These are phyloP conservation scores for Trichosporon sp. DNA, from an alignment of 1,284 basidiomycete genomes.

Conservation along the genomic window DNA sequence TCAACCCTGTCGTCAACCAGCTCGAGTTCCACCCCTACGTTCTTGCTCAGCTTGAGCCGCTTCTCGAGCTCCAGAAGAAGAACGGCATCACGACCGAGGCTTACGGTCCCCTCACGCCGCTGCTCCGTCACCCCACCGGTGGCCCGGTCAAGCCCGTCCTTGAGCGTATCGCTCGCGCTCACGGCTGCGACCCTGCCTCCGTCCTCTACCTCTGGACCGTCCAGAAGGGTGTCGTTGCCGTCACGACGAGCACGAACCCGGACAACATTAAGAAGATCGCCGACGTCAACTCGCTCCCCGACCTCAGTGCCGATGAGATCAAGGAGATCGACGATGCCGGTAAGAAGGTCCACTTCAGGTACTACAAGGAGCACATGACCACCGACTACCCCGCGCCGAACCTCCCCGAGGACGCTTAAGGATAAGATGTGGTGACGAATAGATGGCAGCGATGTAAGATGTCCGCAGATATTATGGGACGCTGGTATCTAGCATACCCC, in stretches of 20 bases:
- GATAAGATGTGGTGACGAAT: too few relatives aligned
- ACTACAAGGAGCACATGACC: conserved; percentile 53
- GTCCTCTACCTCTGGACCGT: conserved; percentile 67
- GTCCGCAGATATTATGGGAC: background rate
- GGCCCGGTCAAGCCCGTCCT: conserved; percentile 64
- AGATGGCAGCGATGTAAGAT: background rate
- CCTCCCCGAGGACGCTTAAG: conserved; percentile 39
- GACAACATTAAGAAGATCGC: conserved; percentile 68
- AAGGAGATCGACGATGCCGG: conserved; percentile 66
- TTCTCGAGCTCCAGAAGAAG: conserved; percentile 63
- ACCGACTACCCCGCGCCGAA: conserved; percentile 51
- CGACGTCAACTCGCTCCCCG: conserved; percentile 62
- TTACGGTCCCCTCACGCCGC: conserved; percentile 63
- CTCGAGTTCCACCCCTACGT: conserved; percentile 77
- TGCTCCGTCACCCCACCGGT: conserved; percentile 62
- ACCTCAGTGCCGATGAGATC: conserved; percentile 67
- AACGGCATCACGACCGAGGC: conserved; percentile 68
- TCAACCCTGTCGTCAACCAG: conserved; percentile 73
- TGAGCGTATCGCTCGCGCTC: conserved; percentile 57
- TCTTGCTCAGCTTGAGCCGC: conserved; percentile 64
- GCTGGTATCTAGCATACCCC: too few relatives aligned
- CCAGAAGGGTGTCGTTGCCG: conserved; percentile 63
- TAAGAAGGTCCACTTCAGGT: conserved; percentile 63
- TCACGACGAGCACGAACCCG: conserved; percentile 71
- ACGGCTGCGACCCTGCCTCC: conserved; percentile 61